phyloP scores from a whole-genome alignment of 768 basidiomycete genomes.

The Brasilioporus rufonigricans region DNA sequence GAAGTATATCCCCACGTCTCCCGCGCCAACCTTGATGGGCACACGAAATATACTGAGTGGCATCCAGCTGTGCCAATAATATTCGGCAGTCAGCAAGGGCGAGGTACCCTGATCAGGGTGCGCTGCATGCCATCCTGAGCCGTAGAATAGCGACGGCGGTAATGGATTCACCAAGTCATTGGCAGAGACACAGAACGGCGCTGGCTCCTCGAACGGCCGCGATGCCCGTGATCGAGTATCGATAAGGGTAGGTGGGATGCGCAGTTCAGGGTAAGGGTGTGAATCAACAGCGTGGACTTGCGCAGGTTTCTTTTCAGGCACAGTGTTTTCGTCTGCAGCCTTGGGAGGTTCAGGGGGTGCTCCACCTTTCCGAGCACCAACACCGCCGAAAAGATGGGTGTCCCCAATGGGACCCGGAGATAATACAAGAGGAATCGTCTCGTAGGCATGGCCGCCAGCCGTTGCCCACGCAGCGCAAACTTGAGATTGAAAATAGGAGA shows the following conservation, averaged over 20 bases:
- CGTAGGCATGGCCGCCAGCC: conserved; percentile 63
- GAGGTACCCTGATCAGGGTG: conserved; percentile 57
- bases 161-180: conserved; percentile 98
- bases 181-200: conserved; percentile 92
- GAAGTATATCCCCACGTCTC: conserved; percentile 92
- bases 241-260: conserved; percentile 72
- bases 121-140: conserved; percentile 83
- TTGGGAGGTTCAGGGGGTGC: conserved; percentile 47
- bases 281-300: conserved; percentile 9
- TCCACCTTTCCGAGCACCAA: conserved; percentile 77
- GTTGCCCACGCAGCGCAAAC: conserved; percentile 85
- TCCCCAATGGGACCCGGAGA: conserved; percentile 39
- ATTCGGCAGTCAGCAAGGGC: conserved; percentile 56
- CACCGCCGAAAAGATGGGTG: conserved; percentile 74
- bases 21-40: conserved; percentile 80
- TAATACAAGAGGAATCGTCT: conserved; percentile 47
- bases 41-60: conserved; percentile 82
- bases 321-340: conserved; percentile 32
- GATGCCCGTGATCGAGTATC: conserved; percentile 54
- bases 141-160: conserved; percentile 90
- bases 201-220: conserved; percentile 75
- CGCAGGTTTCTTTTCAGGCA: conserved; percentile 26
- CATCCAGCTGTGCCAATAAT: conserved; percentile 92
- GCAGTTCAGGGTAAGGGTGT: conserved; percentile 32
- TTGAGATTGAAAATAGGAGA: conserved; percentile 87